A percentile compares a stretch with the other conserved stretches of the same genome.
These are phyloP conservation scores for Pedinophyceae sp. DNA, from an alignment of 139 green algal species.

Conservation along the genomic window DNA sequence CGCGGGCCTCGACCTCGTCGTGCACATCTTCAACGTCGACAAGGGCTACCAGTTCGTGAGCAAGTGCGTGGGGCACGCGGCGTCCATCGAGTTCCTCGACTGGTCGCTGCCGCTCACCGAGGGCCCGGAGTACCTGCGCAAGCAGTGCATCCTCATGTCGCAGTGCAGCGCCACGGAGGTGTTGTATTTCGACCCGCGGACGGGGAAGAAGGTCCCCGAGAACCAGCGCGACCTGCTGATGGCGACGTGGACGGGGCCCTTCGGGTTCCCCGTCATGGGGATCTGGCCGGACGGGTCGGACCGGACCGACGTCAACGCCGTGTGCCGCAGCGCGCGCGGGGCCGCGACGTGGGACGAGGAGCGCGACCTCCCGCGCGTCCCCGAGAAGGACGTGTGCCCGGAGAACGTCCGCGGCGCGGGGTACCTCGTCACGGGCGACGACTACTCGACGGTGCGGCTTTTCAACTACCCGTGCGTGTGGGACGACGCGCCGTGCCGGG, in stretches of 20 bases:
- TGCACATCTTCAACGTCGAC: constrained; percentile 30
- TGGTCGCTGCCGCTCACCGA: constrained; percentile 26
- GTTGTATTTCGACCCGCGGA: constrained; percentile 24
- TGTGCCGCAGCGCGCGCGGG: constrained; percentile 13
- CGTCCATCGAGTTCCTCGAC: constrained; percentile 28
- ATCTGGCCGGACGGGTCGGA: constrained; percentile 28
- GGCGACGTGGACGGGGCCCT: constrained; percentile 15
- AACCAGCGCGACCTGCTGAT: constrained; percentile 24
- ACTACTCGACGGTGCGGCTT: constrained; percentile 30
- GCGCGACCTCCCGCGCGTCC: not conserved
- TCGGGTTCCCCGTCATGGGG: constrained; percentile 38
- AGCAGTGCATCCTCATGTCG: constrained; percentile 14
- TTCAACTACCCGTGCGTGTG: constrained; percentile 39
- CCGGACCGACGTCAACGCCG: constrained; percentile 29
- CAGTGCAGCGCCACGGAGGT: constrained; percentile 17
- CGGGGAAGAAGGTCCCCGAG: constrained; percentile 25
- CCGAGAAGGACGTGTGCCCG: constrained; percentile 15
- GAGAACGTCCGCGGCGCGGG: constrained; percentile 21
- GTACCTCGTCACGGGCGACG: constrained; percentile 30
- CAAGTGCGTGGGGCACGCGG: constrained; percentile 25
- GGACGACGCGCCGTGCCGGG: constrained; percentile 36
- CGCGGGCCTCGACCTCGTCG: constrained; percentile 21
- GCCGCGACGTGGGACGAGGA: constrained; percentile 1
- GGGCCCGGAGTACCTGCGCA: not conserved
- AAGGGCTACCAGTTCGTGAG: constrained; percentile 23